Percentiles rank a stretch among this genome's conserved stretches.
Evolutionary conservation across 2,329 filamentous ascomycete species (phyloP).

Genomic region (Trichoderma pleuroti): DNA sequence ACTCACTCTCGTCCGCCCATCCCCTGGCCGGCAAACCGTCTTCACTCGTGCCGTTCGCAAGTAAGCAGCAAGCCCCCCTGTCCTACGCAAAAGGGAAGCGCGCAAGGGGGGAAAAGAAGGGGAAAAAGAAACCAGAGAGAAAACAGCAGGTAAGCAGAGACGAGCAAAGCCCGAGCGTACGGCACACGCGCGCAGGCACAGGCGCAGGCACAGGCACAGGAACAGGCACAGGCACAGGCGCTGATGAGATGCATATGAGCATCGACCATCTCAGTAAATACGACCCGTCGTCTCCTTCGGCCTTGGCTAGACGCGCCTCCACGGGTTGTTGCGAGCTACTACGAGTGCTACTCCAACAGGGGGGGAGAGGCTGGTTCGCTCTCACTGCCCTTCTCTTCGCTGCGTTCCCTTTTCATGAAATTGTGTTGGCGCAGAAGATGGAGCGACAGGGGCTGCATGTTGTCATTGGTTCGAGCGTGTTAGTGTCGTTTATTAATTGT

Average conservation of each 20-base stretch:
- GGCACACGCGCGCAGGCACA: neutral
- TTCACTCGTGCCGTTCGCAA: neutral
- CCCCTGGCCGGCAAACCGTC: neutral
- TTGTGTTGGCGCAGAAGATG: neutral
- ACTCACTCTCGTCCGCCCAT: neutral
- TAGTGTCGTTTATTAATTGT: neutral
- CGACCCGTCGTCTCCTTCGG: neutral
- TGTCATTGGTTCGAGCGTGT: slow-evolving; percentile 3
- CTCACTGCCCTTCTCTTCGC: neutral
- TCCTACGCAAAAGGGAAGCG: neutral
- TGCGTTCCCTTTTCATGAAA: neutral
- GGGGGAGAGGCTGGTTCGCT: neutral
- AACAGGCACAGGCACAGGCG: neutral
- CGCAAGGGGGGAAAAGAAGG: neutral
- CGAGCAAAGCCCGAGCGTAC: neutral
- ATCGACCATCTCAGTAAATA: slow-evolving; percentile 1
- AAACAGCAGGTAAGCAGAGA: neutral
- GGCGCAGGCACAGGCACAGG: neutral
- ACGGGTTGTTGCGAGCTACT: neutral
- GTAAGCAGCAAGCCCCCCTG: neutral
- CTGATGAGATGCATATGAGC: slow-evolving; percentile 14
- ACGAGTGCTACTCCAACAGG: neutral
- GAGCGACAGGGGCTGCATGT: neutral
- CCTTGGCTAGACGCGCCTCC: neutral
- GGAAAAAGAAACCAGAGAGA: neutral